Evolutionary conservation across 163 green algal genomes (phyloP).

Genomic region (Chloromonas sp.): DNA sequence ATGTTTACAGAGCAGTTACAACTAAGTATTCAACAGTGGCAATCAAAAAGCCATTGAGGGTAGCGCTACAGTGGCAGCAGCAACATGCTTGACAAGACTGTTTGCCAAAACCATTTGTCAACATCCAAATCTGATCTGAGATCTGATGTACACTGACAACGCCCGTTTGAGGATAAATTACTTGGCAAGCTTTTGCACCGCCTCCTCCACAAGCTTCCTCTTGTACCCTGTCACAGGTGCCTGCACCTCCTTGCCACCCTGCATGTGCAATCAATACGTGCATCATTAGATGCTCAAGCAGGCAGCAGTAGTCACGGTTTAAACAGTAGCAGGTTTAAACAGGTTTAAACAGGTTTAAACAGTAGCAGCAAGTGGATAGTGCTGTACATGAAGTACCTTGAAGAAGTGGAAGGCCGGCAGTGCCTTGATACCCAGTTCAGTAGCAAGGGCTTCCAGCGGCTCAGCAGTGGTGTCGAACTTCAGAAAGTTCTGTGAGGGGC

Average conservation of each 20-base stretch:
- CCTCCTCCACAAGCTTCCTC: constrained; percentile 63
- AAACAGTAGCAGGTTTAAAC: too few relatives aligned
- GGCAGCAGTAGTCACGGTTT: neutral
- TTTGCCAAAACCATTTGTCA: too few relatives aligned
- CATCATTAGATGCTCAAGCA: neutral
- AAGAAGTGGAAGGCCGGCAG: constrained; percentile 76
- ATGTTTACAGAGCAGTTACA: too few relatives aligned
- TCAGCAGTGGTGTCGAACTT: constrained; percentile 73
- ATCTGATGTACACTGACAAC: too few relatives aligned
- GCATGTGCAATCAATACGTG: constrained; percentile 8
- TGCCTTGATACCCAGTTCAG: constrained; percentile 62
- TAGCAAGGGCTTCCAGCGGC: constrained; percentile 49
- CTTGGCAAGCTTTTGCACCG: constrained; percentile 38
- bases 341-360: too few relatives aligned
- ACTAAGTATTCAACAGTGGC: too few relatives aligned
- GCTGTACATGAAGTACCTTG: constrained; percentile 29
- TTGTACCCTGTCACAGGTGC: constrained; percentile 70
- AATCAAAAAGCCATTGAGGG: too few relatives aligned
- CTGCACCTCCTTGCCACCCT: constrained; percentile 62
- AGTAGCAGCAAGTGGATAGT: too few relatives aligned
- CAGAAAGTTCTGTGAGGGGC: constrained; percentile 38
- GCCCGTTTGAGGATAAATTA: too few relatives aligned
- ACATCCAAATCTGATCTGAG: too few relatives aligned
- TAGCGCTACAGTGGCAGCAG: too few relatives aligned
- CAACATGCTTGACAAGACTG: too few relatives aligned